These are phyloP conservation scores for Saccharomycopsis phalli DNA, from an alignment of 1,139 yeast species.

Conservation along the genomic window DNA sequence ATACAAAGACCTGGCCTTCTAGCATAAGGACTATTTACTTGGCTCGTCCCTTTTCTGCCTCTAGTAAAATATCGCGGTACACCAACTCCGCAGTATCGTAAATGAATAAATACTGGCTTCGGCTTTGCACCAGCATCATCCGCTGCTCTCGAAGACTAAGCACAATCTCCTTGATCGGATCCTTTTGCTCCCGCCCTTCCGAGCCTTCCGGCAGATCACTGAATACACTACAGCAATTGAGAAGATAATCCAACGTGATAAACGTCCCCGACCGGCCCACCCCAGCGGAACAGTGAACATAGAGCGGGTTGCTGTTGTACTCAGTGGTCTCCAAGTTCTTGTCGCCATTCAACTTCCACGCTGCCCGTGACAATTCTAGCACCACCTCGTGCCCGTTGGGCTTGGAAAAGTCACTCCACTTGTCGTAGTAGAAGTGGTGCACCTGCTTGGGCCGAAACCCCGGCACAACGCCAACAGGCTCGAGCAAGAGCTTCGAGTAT, in stretches of 20 bases:
- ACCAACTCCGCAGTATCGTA: constrained; percentile 27
- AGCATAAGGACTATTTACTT: too few species aligned
- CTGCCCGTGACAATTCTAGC: constrained; percentile 27
- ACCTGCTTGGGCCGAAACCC: constrained; percentile 32
- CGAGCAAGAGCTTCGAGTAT: constrained; percentile 21
- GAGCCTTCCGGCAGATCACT: constrained; percentile 3
- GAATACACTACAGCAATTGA: constrained; percentile 24
- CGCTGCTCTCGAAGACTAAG: constrained; percentile 42
- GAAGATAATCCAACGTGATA: constrained; percentile 54
- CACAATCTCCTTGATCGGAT: constrained; percentile 31
- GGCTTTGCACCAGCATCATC: constrained; percentile 62
- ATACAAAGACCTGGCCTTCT: too few species aligned
- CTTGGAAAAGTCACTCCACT: constrained; percentile 50
- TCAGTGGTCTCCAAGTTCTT: background rate
- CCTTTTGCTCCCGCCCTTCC: constrained; percentile 18
- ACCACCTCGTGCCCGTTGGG: constrained; percentile 36
- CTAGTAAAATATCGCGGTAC: constrained; percentile 9
- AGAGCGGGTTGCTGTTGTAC: constrained; percentile 30
- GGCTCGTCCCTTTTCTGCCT: too few species aligned
- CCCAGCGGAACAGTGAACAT: constrained; percentile 79
- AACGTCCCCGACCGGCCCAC: constrained; percentile 81
- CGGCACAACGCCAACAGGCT: constrained; percentile 22
- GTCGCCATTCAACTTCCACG: constrained; percentile 24
- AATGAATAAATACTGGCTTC: constrained; percentile 45
- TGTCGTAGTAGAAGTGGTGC: constrained; percentile 42